A percentile compares a stretch with the other conserved stretches of the same genome.
These are phyloP conservation scores for Chlamydomonas applanata DNA, from an alignment of 139 green algal genomes.

Conservation along the genomic window DNA sequence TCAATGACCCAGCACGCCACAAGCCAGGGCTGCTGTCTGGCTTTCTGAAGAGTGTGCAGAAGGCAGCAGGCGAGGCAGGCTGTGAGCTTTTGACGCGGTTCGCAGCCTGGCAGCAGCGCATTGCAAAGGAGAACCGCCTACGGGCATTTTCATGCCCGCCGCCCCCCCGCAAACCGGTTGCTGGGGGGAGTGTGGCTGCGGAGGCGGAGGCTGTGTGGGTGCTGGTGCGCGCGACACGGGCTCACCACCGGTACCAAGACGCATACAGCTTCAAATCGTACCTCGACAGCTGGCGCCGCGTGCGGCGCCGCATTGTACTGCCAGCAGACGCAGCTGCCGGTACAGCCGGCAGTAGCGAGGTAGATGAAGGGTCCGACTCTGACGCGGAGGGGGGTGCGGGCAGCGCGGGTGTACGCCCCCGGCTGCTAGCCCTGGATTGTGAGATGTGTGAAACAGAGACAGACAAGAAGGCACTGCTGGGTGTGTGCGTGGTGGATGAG, in stretches of 20 bases:
- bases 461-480: slow-evolving; percentile 36
- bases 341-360: no score
- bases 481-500: slow-evolving; percentile 54
- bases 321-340: no score
- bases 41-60: not conserved
- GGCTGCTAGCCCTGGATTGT: slow-evolving; percentile 56
- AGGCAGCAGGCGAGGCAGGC: not conserved
- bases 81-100: not conserved
- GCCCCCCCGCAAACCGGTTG: not conserved
- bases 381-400: no score
- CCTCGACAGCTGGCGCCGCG: no score
- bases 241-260: no score
- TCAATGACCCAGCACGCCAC: no score
- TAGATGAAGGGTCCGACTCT: no score
- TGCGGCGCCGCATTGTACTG: no score
- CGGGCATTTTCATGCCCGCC: not conserved
- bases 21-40: no score
- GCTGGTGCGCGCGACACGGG: not conserved
- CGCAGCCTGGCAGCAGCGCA: no score
- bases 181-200: not conserved
- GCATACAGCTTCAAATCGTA: no score
- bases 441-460: slow-evolving; percentile 62
- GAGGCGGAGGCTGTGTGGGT: not conserved
- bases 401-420: not conserved
- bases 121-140: no score